Conservation (phyloP, 108 stramenopile genomes). For the Aurantiochytrium sp. region DNA sequence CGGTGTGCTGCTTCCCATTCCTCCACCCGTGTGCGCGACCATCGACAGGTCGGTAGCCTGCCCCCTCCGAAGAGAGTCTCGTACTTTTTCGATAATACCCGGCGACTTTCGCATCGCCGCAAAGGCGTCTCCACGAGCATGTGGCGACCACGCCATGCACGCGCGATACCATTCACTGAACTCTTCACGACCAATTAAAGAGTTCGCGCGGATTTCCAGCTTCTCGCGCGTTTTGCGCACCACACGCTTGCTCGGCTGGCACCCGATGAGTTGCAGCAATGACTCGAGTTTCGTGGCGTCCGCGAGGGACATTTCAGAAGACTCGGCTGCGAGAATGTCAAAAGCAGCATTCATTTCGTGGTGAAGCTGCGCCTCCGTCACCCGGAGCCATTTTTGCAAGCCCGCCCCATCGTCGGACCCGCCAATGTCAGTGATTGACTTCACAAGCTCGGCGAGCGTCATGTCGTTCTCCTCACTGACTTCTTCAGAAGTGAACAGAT, state of each 20-base stretch:
- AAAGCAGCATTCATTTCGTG: not conserved
- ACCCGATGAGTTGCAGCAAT: not conserved
- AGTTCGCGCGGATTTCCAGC: not conserved
- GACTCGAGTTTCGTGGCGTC: not conserved
- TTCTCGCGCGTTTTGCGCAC: not conserved
- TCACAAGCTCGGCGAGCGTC: not conserved
- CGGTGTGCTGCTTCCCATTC: too few relatives aligned
- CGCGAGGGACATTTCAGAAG: not conserved
- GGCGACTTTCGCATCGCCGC: not conserved
- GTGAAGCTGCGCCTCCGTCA: not conserved
- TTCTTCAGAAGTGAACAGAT: too few relatives aligned
- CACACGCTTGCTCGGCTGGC: not conserved
- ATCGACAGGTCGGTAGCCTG: not conserved
- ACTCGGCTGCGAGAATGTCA: not conserved
- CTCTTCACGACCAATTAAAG: not conserved
- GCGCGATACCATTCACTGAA: constrained; percentile 12
- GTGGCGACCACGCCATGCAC: not conserved
- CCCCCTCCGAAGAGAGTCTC: not conserved
- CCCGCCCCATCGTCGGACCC: not conserved
- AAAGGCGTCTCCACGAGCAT: not conserved
- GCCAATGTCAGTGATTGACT: not conserved
- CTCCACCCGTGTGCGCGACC: too few relatives aligned
- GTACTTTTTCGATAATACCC: not conserved
- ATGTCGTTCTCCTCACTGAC: not conserved
- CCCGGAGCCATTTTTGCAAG: not conserved